Evolutionary conservation across 345 rosid species (phyloP), one percentile per base, ranked within the genome.

Genomic region (Carallia pectinifolia): DNA sequence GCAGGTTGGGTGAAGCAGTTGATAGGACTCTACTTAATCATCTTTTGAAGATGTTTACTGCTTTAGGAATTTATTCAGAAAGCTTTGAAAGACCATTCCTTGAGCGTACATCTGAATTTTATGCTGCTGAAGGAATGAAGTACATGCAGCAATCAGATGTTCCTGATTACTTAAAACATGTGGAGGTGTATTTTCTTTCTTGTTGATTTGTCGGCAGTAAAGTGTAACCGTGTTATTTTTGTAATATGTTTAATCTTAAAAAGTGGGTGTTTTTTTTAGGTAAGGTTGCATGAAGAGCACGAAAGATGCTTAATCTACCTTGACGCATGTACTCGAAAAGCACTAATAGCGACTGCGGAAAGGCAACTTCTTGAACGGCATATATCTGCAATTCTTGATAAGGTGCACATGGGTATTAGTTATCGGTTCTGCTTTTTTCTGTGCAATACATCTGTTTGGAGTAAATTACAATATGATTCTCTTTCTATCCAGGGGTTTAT

Each of bases 81-180:
- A 90, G 89, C 83, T 94, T 94, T 87, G 97, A 94, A 83, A 94
- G 85, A 75, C 87, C 88, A 61, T 95, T 95, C 84, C 94, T 95
- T 66, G 97, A 90, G 72, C 74, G 90, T 74, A 95, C 98, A 55
- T 92, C 97, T 17, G 99, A 89, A 79, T 95, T 90, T 86, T 95
- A 92, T 89, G 97, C 92, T 10, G 82, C 99, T 53, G 99, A 95
- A 81, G 99, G 99, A 73, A 89, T 89, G 98, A 88, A 86, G 76
- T 90, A 84, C 83, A 90, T 92, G 94, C 99, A 95, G 81, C 99
- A 90, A 77, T 86, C 87, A n/a, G 97, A 95, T 73, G 94, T 95
- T 75, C 97, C 99, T 48, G 99, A 95, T 80, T 95, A 92, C 83
- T 76, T 92, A 79, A 95, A 90, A 84, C 99, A 92, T 64, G 99